Evolutionary conservation across 1,284 basidiomycete species (phyloP), one percentile per base, ranked within the genome.

Genomic region (Melanopsichium pennsylvanicum): DNA sequence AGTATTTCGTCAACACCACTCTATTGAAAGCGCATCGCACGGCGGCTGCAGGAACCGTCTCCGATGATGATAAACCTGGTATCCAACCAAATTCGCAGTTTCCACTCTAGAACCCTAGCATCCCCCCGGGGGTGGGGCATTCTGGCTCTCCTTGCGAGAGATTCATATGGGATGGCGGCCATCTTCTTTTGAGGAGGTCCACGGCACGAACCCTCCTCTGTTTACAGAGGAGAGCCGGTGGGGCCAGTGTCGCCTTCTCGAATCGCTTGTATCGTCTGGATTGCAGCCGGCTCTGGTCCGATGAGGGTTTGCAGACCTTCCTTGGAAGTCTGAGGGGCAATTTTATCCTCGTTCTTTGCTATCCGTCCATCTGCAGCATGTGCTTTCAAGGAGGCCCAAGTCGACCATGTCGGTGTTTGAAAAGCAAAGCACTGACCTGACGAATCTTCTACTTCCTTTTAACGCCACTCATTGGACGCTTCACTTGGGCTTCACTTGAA

Each of bases 51-150:
- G 7, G 5, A 22, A 25, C 22, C 18, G 59, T 46, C 75, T 73
- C 74, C 75, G 57, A 72, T 44, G 78, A 80, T 80, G 78, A 80
- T 70, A 79, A 55, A 31, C 69, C 59, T 80, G 78, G 78, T 80
- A 79, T 80, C 78, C 78, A 80, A 70, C 77, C 77, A 79, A 78
- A 76, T 80, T 80, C 78, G 78, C 78, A 80, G 78, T 80, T 80
- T 80, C 78, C 76, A 79, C 78, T 80, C 78, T 79, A 80, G 68
- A 62, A 59, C 73, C 77, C 74, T 54, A 33, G 73, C 74, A 75
- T 60, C 71, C 64, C 63, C 63, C 51, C 33, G 51, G 63, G 61
- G 70, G 56, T 76, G 77, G 74, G 50, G 72, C 68, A 66, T 49
- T 48, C 61, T 72, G 76, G 76, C 76, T 79, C 78, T 75, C 74